Evolutionary conservation across 768 basidiomycete species (phyloP).

Genomic region (Tubosaeta sp.): DNA sequence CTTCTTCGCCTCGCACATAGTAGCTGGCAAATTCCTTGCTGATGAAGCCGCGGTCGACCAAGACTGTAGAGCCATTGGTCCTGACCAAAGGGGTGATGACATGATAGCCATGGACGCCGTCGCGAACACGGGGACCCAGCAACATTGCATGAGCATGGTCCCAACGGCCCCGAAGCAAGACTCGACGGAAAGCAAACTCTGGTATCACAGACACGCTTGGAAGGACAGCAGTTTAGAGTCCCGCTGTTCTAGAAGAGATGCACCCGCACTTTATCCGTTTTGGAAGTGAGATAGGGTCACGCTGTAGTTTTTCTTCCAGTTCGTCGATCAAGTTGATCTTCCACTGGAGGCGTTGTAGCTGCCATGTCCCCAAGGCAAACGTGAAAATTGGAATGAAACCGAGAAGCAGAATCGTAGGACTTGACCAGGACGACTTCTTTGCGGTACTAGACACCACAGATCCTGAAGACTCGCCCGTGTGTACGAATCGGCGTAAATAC

Average conservation of each 20-base stretch:
- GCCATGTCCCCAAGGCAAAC: constrained; percentile 89
- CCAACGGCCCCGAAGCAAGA: constrained; percentile 73
- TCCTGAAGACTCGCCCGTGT: constrained; percentile 11
- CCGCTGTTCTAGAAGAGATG: constrained; percentile 13
- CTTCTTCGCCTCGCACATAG: constrained; percentile 37
- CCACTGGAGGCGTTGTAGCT: constrained; percentile 90
- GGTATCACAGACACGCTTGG: constrained; percentile 69
- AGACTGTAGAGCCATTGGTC: constrained; percentile 73
- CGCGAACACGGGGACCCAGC: constrained; percentile 81
- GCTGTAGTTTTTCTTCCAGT: constrained; percentile 82
- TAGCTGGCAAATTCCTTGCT: constrained; percentile 48
- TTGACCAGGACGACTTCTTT: constrained; percentile 58
- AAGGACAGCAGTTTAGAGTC: constrained; percentile 17
- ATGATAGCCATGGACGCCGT: constrained; percentile 84
- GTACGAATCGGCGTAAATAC: constrained; percentile 12
- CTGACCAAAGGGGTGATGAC: constrained; percentile 85
- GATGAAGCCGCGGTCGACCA: constrained; percentile 93
- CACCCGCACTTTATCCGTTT: constrained; percentile 75
- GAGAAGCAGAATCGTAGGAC: constrained; percentile 67
- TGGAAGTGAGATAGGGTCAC: constrained; percentile 75
- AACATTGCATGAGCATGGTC: constrained; percentile 75
- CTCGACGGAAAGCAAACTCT: constrained; percentile 87
- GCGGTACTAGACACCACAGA: constrained; percentile 46
- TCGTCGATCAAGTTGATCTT: constrained; percentile 92
- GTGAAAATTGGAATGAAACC: constrained; percentile 89